Evolutionary conservation across 768 basidiomycete species (phyloP).

Genomic region (Mycena rebaudengoi): DNA sequence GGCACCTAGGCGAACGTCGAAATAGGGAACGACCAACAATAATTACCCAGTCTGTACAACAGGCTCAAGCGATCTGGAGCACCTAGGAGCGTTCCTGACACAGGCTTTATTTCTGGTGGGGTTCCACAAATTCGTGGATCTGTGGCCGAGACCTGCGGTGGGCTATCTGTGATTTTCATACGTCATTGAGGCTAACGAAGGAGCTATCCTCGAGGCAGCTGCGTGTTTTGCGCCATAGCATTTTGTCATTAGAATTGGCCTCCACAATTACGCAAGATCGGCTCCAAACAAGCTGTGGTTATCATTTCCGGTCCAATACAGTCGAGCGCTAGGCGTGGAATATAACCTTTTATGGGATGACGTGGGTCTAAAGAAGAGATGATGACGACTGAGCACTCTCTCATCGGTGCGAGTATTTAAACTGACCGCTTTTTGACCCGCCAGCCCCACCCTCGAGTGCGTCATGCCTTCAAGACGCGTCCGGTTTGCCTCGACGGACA

Average conservation of each 20-base stretch:
- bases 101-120: constrained; percentile 1
- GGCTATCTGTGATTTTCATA: constrained; percentile 4
- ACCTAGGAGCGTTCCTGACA: not conserved
- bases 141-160: not conserved
- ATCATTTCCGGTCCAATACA: not conserved
- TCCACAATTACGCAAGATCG: constrained; percentile 5
- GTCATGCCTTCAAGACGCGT: constrained; percentile 2
- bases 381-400: constrained; percentile 3
- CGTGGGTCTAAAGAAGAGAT: constrained; percentile 1
- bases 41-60: not conserved
- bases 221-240: constrained; percentile 6
- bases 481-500: constrained; percentile 4
- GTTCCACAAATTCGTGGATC: not conserved
- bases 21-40: not conserved
- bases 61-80: constrained; percentile 6
- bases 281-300: not conserved
- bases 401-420: constrained; percentile 12
- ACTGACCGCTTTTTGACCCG: constrained; percentile 13
- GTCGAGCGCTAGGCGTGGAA: not conserved
- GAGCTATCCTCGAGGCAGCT: constrained; percentile 7
- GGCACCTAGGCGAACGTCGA: not conserved
- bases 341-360: constrained; percentile 5
- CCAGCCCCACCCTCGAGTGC: not conserved
- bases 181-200: constrained; percentile 2
- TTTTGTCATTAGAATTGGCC: not conserved